Evolutionary conservation across 2,329 filamentous ascomycete species (phyloP), one percentile per base, ranked within the genome.

Genomic region (Claviceps arundinis): DNA sequence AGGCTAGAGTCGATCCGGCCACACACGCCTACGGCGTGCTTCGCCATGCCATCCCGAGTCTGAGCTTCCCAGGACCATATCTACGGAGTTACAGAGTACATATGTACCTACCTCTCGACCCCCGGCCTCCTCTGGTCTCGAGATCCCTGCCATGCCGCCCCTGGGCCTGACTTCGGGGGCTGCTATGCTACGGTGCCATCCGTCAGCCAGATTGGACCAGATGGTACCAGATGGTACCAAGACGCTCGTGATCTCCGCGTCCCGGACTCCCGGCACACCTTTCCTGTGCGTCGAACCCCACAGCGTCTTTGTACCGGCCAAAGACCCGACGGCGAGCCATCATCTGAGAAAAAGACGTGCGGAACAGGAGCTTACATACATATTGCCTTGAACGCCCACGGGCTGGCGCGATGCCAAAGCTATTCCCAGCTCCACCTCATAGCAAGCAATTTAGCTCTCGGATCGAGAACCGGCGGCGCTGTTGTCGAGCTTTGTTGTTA

Each of bases 391-490:
- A 47, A 44, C 52, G 41, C 19, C 46, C 48, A 51, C 7, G 34
- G 19, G 37, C 13, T 42, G 17, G 37, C 24, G 38, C 42, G 42
- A 47, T 55, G 55, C 48, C 48, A 48, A 56, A 50, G 43, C 47
- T 13, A 46, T 44, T 42, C 47, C 37, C 45, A 47, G 50, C 22
- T 50, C 37, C 43, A n/a, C 41, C 22, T 30, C 37, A 26, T 43
- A 46, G 19, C 37, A 50, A 47, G 53, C 53, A 55, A 47, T 44
- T 50, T 53, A 54, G 53, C 52, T 52, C 52, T 54, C 24, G 26
- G 19, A 40, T 22, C 44, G 26, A 51, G 47, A 43, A 51, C 53
- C 34, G 44, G 48, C 37, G n/a, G 22, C 37, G 8, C 13, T 22
- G 41, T 43, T 43, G 41, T 43, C n/a, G 17, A 30, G 30, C 30